Evolutionary conservation across 2,329 filamentous ascomycete genomes (phyloP).

Genomic region (Diaporthe citrichinensis): DNA sequence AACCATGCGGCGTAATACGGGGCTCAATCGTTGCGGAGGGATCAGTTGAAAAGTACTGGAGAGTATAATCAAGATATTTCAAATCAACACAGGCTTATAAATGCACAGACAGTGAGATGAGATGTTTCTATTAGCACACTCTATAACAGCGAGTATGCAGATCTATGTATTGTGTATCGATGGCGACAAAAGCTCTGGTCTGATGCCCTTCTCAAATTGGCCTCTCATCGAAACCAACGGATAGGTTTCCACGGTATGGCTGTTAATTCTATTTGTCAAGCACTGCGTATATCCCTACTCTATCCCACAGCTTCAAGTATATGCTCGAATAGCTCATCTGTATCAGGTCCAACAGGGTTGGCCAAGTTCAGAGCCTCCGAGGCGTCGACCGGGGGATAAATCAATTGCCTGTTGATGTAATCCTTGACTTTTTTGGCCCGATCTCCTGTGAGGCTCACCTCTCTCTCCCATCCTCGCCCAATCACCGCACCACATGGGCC

Average conservation of each 20-base stretch:
- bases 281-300: background rate
- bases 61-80: background rate
- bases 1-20: background rate
- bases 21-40: no score
- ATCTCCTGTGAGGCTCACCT: background rate
- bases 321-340: background rate
- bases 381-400: constrained; percentile 1
- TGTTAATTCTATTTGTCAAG: no score
- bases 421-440: constrained; percentile 12
- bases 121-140: background rate
- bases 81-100: no score
- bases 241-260: accelerated
- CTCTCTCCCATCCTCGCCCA: constrained; percentile 2
- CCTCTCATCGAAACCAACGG: no score
- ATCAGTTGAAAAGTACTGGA: no score
- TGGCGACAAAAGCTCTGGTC: background rate
- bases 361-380: background rate
- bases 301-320: background rate
- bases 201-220: background rate
- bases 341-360: constrained; percentile 2
- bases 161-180: background rate
- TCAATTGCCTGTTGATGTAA: constrained; percentile 4
- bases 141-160: no score
- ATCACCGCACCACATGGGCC: background rate
- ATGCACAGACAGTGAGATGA: background rate